phyloP scores from a whole-genome alignment of 192 early-diverging fungal genomes.

The Backusella westeae region DNA sequence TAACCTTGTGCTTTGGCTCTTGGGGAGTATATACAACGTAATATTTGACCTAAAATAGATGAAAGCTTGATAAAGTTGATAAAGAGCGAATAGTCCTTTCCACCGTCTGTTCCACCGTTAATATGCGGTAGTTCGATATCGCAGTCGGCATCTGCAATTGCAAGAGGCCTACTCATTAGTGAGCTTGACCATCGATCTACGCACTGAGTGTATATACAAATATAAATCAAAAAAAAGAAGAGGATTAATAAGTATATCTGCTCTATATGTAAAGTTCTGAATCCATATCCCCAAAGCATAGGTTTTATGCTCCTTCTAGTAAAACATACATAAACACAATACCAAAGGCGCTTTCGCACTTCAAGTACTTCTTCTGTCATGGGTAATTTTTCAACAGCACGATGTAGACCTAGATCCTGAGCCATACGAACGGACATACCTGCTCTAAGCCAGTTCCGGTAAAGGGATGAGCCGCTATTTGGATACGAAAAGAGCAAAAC shows the following conservation, averaged over 20 bases:
- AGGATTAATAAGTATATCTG: too few species aligned
- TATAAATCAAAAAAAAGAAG: too few species aligned
- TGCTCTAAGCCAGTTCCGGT: constrained; percentile 25
- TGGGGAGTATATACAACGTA: constrained; percentile 33
- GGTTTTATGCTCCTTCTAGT: too few species aligned
- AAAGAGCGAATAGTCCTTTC: constrained; percentile 19
- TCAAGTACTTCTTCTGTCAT: constrained; percentile 48
- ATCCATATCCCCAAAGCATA: too few species aligned
- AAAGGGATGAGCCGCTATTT: constrained; percentile 6
- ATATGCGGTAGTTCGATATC: constrained; percentile 32
- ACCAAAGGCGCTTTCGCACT: constrained; percentile 68
- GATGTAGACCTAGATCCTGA: constrained; percentile 76
- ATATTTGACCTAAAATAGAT: constrained; percentile 28
- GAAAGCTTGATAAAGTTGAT: constrained; percentile 34
- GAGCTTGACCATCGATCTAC: constrained; percentile 59
- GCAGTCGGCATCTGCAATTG: constrained; percentile 42
- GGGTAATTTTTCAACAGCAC: constrained; percentile 49
- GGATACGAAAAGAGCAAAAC: constrained; percentile 61
- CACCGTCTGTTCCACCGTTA: not conserved
- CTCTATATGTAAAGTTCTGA: too few species aligned
- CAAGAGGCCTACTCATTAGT: constrained; percentile 39
- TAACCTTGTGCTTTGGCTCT: constrained; percentile 25
- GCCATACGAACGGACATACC: constrained; percentile 69
- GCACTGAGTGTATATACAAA: constrained; percentile 21
- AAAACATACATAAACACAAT: constrained; percentile 44